A percentile compares a stretch with the other conserved stretches of the same genome.
phyloP scores from a whole-genome alignment of 1,284 basidiomycete species.

The Gymnopus androsaceus region DNA sequence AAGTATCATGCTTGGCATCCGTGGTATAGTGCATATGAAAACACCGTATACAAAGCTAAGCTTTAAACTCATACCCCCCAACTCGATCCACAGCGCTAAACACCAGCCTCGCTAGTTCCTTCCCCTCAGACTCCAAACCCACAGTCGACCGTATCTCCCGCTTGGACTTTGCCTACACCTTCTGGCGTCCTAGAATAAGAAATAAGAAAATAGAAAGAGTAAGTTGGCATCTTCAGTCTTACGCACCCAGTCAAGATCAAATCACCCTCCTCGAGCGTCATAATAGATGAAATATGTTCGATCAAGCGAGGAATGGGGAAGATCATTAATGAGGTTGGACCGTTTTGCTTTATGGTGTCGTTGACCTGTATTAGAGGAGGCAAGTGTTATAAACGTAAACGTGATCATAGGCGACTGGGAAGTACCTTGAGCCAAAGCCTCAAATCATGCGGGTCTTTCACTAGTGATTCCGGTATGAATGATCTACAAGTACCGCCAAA shows the following conservation, averaged over 20 bases:
- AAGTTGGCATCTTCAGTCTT: too few species aligned
- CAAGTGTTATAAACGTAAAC: background rate
- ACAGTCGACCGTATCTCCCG: slow-evolving; percentile 83
- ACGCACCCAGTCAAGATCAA: slow-evolving; percentile 83
- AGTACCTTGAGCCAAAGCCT: slow-evolving; percentile 77
- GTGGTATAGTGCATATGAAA: background rate
- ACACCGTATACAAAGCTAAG: background rate
- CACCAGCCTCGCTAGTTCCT: slow-evolving; percentile 62
- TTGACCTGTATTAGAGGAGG: slow-evolving; percentile 63
- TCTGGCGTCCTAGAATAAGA: slow-evolving; percentile 92
- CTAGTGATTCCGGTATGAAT: slow-evolving; percentile 78
- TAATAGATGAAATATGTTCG: slow-evolving; percentile 91
- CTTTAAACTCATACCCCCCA: slow-evolving; percentile 56
- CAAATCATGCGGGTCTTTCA: slow-evolving; percentile 78
- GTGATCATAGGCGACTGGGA: background rate
- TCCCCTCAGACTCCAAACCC: slow-evolving; percentile 58
- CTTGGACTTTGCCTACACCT: slow-evolving; percentile 80
- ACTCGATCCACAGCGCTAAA: slow-evolving; percentile 68
- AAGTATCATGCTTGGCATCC: background rate
- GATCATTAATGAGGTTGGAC: slow-evolving; percentile 89
- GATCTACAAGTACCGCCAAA: slow-evolving; percentile 20
- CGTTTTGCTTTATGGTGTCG: slow-evolving; percentile 81
- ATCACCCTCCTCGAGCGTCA: slow-evolving; percentile 96
- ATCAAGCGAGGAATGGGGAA: slow-evolving; percentile 91
- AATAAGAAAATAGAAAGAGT: too few species aligned